Percentiles rank a stretch among this genome's conserved stretches.
Evolutionary conservation across 345 rosid species (phyloP).

Genomic region (Syzygium oleosum): DNA sequence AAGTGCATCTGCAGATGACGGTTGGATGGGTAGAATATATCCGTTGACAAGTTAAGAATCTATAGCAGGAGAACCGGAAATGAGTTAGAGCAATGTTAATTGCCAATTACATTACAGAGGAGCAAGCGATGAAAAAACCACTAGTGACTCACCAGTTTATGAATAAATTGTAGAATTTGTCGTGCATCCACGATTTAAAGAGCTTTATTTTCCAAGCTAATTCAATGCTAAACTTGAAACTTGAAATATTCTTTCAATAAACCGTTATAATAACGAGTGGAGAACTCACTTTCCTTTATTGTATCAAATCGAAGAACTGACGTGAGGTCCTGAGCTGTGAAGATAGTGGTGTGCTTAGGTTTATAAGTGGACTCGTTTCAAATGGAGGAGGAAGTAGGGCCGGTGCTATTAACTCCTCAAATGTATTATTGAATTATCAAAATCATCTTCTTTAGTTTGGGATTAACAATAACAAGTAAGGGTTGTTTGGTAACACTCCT

Average conservation of each 20-base stretch:
- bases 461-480: neutral
- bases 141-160: neutral
- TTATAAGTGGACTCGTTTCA: neutral
- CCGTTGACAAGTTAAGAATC: neutral
- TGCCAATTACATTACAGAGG: neutral
- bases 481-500: too few species aligned
- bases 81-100: neutral
- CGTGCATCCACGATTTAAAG: neutral
- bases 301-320: neutral
- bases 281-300: neutral
- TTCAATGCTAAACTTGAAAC: neutral
- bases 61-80: neutral
- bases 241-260: neutral
- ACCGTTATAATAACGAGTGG: rapidly evolving
- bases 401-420: neutral
- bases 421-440: neutral
- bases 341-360: neutral
- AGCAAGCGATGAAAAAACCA: neutral
- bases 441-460: neutral
- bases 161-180: neutral
- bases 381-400: neutral
- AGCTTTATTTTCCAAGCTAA: neutral
- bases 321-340: neutral
- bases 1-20: neutral
- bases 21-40: neutral